These are phyloP conservation scores for Xylariaceae sp. DNA, from an alignment of 2,329 filamentous ascomycete genomes.

Conservation along the genomic window DNA sequence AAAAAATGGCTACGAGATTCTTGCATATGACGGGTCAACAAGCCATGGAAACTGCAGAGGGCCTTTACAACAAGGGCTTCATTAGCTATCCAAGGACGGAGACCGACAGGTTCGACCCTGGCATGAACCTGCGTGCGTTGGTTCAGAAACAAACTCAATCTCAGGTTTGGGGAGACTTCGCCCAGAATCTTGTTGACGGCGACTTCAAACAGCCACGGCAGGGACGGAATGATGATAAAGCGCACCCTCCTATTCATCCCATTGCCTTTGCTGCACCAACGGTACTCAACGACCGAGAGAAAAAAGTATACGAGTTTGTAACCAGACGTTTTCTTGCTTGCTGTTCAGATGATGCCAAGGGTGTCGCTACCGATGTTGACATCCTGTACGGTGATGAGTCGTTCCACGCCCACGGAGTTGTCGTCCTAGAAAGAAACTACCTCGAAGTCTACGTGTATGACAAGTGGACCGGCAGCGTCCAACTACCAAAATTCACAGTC, in stretches of 20 bases:
- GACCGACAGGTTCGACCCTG: constrained; percentile 90
- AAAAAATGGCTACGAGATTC: constrained; percentile 89
- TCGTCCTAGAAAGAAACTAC: constrained; percentile 85
- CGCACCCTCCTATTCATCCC: constrained; percentile 94
- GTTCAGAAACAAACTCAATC: constrained; percentile 81
- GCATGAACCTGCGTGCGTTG: constrained; percentile 75
- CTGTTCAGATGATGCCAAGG: constrained; percentile 90
- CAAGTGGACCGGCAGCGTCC: constrained; percentile 84
- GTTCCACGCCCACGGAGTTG: constrained; percentile 78
- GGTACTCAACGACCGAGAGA: constrained; percentile 63
- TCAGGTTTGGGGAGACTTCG: constrained; percentile 73
- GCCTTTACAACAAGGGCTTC: constrained; percentile 87
- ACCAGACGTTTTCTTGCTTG: constrained; percentile 89
- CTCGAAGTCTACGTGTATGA: constrained; percentile 95
- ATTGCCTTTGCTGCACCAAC: constrained; percentile 73
- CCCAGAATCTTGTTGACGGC: constrained; percentile 68
- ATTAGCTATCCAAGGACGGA: constrained; percentile 98
- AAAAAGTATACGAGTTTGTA: constrained; percentile 86
- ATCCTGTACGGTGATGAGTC: constrained; percentile 77
- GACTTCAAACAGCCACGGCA: constrained; percentile 76
- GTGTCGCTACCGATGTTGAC: constrained; percentile 78
- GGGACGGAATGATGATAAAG: constrained; percentile 89
- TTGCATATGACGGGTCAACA: constrained; percentile 86
- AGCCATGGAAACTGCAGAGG: constrained; percentile 84
- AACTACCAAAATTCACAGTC: constrained; percentile 72